phyloP scores from a whole-genome alignment of 441 rosid species.

The Populus tomentosa region DNA sequence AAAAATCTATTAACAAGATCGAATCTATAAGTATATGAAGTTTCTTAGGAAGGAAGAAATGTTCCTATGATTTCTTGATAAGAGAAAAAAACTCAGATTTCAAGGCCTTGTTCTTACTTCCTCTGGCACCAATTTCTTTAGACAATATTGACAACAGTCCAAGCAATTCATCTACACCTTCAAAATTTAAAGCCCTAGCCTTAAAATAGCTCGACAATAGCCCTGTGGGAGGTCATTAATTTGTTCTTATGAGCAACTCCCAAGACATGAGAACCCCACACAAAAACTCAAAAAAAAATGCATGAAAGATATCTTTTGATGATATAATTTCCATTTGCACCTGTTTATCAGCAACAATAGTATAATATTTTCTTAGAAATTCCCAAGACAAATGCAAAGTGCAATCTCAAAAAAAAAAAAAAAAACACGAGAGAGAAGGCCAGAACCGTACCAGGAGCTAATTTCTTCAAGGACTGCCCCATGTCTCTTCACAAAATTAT shows the following conservation, averaged over 20 bases:
- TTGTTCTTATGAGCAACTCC: not conserved
- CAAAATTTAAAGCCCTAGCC: not conserved
- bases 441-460: conserved; percentile 6
- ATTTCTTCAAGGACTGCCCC: conserved; percentile 24
- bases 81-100: not conserved
- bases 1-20: too few relatives aligned
- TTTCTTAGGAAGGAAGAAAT: not conserved
- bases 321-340: not conserved
- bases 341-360: not conserved
- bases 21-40: not conserved
- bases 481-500: conserved; percentile 1
- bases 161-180: not conserved
- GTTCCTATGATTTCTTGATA: not conserved
- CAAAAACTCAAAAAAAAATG: not conserved
- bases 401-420: not conserved
- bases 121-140: not conserved
- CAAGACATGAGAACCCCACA: not conserved
- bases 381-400: not conserved
- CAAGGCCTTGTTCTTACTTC: not conserved
- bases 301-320: not conserved
- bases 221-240: not conserved
- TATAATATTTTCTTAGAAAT: not conserved
- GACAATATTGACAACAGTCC: not conserved
- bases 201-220: not conserved
- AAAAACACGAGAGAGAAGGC: not conserved